These are phyloP conservation scores for Mycena rosella DNA, from an alignment of 768 basidiomycete genomes.

Conservation along the genomic window DNA sequence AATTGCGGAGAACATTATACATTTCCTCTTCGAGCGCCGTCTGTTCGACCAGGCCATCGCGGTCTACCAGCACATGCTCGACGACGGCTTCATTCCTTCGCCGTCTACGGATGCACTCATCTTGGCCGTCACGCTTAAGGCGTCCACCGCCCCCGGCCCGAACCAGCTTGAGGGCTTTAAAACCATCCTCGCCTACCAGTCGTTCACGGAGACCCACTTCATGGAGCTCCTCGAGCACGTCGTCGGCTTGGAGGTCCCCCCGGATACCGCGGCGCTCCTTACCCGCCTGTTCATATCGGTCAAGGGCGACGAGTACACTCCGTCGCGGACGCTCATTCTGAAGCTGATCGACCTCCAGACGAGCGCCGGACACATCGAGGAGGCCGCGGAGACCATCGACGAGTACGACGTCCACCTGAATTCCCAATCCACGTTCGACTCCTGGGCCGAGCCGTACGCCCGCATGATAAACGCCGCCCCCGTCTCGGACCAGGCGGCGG, in stretches of 20 bases:
- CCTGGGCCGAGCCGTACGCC: conserved; percentile 49
- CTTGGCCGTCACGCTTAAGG: conserved; percentile 48
- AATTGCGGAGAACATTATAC: conserved; percentile 51
- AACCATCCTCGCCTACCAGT: conserved; percentile 39
- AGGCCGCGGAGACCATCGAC: conserved; percentile 44
- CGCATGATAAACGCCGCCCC: conserved; percentile 50
- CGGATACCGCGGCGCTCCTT: conserved; percentile 34
- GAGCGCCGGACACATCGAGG: conserved; percentile 47
- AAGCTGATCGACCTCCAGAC: conserved; percentile 54
- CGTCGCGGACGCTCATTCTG: conserved; percentile 49
- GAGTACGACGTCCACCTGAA: conserved; percentile 37
- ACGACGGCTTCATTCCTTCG: conserved; percentile 53
- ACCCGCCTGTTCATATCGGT: conserved; percentile 41
- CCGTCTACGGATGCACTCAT: conserved; percentile 56
- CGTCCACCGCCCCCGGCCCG: conserved; percentile 37
- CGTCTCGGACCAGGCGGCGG: conserved; percentile 44
- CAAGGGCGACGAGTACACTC: conserved; percentile 40
- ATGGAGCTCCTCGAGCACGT: conserved; percentile 43
- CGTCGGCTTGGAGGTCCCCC: conserved; percentile 32
- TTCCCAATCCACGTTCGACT: conserved; percentile 19
- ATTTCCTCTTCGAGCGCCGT: conserved; percentile 55
- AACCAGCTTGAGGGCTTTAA: conserved; percentile 36
- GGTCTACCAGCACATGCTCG: conserved; percentile 58
- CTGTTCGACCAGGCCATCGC: conserved; percentile 53
- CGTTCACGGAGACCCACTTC: conserved; percentile 46